Percentiles rank a stretch among this genome's conserved stretches.
phyloP scores from a whole-genome alignment of 1,284 basidiomycete genomes.

The Cerrena zonata region DNA sequence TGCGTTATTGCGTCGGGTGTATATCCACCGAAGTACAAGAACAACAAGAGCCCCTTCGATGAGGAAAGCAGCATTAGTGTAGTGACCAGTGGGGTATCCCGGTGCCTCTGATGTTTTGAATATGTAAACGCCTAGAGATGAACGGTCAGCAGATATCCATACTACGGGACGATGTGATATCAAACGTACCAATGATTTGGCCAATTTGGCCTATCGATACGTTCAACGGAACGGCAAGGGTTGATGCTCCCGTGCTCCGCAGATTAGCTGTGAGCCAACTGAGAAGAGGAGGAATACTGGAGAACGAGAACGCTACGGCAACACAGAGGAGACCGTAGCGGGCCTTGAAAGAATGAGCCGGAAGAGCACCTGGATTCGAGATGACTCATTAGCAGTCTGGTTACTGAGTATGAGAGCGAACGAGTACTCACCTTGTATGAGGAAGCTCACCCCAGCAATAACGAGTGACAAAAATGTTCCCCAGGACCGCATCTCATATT shows the following conservation, averaged over 20 bases:
- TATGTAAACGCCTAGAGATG: constrained; percentile 30
- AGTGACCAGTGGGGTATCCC: constrained; percentile 33
- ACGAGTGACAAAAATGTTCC: constrained; percentile 9
- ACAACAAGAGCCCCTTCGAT: constrained; percentile 20
- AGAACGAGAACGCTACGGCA: constrained; percentile 31
- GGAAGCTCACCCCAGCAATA: constrained; percentile 14
- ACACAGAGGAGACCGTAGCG: constrained; percentile 34
- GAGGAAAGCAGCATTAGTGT: constrained; percentile 31
- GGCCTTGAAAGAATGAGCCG: constrained; percentile 25
- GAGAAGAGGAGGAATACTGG: constrained; percentile 31
- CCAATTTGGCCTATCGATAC: constrained; percentile 33
- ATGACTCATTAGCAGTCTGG: constrained; percentile 7
- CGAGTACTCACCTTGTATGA: constrained; percentile 11
- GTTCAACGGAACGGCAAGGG: constrained; percentile 33
- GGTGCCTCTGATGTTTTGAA: constrained; percentile 31
- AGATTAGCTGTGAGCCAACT: constrained; percentile 36
- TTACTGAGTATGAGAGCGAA: constrained; percentile 4
- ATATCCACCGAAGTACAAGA: constrained; percentile 17
- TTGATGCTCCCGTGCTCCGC: constrained; percentile 27
- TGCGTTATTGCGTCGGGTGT: constrained; percentile 16
- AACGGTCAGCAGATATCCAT: neutral
- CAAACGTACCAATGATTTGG: constrained; percentile 28
- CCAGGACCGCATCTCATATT: constrained; percentile 10
- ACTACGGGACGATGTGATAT: neutral
- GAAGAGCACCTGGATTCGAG: constrained; percentile 22